These are phyloP conservation scores for Neonectria coccinea DNA, from an alignment of 2,329 filamentous ascomycete genomes.

Conservation along the genomic window DNA sequence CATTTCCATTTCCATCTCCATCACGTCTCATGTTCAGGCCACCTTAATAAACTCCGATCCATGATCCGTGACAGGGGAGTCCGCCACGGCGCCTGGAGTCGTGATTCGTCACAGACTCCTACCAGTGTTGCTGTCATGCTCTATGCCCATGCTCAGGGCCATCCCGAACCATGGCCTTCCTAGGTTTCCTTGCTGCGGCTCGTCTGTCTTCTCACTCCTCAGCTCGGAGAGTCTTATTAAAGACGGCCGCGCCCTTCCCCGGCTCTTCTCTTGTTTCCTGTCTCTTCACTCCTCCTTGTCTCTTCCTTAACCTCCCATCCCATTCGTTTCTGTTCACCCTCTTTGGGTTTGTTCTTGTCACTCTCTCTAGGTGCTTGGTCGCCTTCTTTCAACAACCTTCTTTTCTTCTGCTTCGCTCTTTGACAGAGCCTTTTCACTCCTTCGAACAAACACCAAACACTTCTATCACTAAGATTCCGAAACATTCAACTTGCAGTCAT, in stretches of 20 bases:
- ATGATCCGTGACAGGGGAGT: slow-evolving; percentile 32
- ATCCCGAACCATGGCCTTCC: slow-evolving; percentile 9
- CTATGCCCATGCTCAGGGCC: neutral
- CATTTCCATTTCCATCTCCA: slow-evolving; percentile 39
- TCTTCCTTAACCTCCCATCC: slow-evolving; percentile 36
- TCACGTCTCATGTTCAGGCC: slow-evolving; percentile 46
- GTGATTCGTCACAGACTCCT: slow-evolving; percentile 12
- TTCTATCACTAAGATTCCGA: slow-evolving; percentile 16
- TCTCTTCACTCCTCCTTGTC: slow-evolving; percentile 30
- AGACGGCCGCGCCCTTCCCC: slow-evolving; percentile 32
- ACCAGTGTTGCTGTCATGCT: slow-evolving; percentile 24
- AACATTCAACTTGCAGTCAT: slow-evolving; percentile 30
- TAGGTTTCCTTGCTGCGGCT: slow-evolving; percentile 14
- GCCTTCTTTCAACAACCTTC: slow-evolving; percentile 39
- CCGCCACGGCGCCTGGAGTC: slow-evolving; percentile 27
- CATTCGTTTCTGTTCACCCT: slow-evolving; percentile 41
- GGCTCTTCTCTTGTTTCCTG: slow-evolving; percentile 23
- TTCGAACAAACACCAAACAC: slow-evolving; percentile 40
- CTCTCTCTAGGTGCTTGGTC: slow-evolving; percentile 47
- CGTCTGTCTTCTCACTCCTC: slow-evolving; percentile 1
- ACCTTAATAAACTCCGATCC: slow-evolving; percentile 43
- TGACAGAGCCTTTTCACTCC: slow-evolving; percentile 44
- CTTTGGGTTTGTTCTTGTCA: slow-evolving; percentile 43
- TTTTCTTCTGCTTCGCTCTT: slow-evolving; percentile 38
- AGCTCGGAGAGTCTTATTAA: slow-evolving; percentile 14